Evolutionary conservation across 1,139 yeast species (phyloP).

Genomic region (Blastobotrys arbuscula): DNA sequence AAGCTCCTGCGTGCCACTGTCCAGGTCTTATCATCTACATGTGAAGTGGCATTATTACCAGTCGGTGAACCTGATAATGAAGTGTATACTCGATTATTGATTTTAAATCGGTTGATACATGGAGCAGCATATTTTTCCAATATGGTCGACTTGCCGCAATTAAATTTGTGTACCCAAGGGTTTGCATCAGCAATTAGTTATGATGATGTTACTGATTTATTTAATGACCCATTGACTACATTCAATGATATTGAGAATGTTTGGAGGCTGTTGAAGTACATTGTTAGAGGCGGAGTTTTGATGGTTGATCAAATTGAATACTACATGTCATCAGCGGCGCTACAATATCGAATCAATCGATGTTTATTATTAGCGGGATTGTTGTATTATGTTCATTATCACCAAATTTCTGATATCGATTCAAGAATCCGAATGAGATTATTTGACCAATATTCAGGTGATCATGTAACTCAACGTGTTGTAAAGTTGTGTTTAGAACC

Average conservation of each 20-base stretch:
- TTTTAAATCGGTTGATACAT: conserved; percentile 22
- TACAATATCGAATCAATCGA: not conserved
- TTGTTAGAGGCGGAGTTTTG: conserved; percentile 1
- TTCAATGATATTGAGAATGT: not conserved
- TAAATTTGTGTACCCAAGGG: conserved; percentile 3
- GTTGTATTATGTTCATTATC: conserved; percentile 7
- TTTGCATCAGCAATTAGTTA: not conserved
- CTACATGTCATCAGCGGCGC: not conserved
- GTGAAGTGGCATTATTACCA: conserved; percentile 20
- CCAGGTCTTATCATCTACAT: conserved; percentile 22
- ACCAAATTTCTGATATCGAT: not conserved
- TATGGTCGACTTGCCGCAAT: not conserved
- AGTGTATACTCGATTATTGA: conserved; percentile 18
- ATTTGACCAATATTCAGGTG: not conserved
- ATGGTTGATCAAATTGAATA: conserved; percentile 2
- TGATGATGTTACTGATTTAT: not conserved
- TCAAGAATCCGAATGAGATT: conserved; percentile 9
- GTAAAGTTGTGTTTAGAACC: conserved; percentile 5
- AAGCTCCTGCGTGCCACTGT: conserved; percentile 31
- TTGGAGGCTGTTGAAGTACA: conserved; percentile 5
- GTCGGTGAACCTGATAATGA: conserved; percentile 25
- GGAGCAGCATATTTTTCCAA: conserved; percentile 6
- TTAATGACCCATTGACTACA: not conserved
- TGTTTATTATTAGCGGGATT: conserved; percentile 6
- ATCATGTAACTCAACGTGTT: not conserved